Evolutionary conservation across 1,284 basidiomycete species (phyloP), one percentile per base, ranked within the genome.

Genomic region (Thecaphora frezii): DNA sequence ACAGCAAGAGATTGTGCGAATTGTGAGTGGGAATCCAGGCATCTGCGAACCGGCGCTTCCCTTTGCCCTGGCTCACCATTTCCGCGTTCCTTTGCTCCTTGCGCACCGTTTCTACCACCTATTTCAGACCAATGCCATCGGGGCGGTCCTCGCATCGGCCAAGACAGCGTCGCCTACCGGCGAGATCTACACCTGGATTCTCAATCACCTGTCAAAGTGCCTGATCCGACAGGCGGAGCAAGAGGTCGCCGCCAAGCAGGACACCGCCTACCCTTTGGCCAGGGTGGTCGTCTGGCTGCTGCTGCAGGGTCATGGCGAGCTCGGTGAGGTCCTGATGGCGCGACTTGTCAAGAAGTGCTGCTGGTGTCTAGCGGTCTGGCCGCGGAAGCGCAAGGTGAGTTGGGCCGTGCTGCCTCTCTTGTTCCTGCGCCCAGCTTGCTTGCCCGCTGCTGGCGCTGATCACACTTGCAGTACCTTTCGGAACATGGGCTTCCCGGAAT

Each of bases 211-310:
- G 22, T 83, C 90, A 49, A 98, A 97, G 77, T 84, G 87, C 36
- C 86, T 98, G 54, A 86, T 97, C 42, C 84, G 89, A 33, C 96
- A 97, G 82, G 93, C 93, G 8, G 93, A 97, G 81, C 89, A 88
- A 0, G 94, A 98, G 80, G 91, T 97, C 7, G 87, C 89, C 1
- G 92, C 91, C 2, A 90, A 93, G 79, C 87, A 89, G 68, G 86
- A 87, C 36, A 89, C 88, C 10, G 93, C 92, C 0, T 84, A 85
- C 43, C 93, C 94, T 0, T 84, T 97, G 12, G 91, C 89, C 0
- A 84, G 86, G 24, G 85, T 97, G 4, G 82, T 89, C 0, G 82
- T 88, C 44, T 86, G 86, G 48, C 82, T 94, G 21, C 80, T 93
- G 16, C 48, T 81, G 18, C 68, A 83, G 67, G 77, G 84, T 66